Conservation (phyloP, 805 yeast species). For the Kazachstania kunashirensis region DNA sequence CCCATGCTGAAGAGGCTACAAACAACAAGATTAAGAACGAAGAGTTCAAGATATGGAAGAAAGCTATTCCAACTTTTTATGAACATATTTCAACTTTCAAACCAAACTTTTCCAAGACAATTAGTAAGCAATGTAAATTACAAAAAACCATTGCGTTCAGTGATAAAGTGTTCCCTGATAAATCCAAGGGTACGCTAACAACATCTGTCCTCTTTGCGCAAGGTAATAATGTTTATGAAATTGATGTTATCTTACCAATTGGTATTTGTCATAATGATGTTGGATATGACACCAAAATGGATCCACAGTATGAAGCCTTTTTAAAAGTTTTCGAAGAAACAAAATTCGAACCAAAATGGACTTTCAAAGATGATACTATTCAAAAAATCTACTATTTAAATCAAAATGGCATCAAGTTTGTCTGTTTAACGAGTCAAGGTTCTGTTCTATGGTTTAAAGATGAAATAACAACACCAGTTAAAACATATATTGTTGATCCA, state of each 20-base stretch:
- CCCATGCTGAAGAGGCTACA: constrained; percentile 1
- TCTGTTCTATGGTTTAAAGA: constrained; percentile 28
- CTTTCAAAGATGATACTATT: constrained; percentile 21
- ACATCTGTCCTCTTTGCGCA: constrained; percentile 22
- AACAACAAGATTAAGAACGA: constrained; percentile 51
- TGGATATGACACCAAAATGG: background rate
- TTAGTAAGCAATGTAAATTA: constrained; percentile 9
- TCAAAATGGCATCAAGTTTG: constrained; percentile 22
- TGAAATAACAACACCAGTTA: constrained; percentile 17
- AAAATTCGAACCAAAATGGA: constrained; percentile 19
- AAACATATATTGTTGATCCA: background rate
- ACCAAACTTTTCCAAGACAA: constrained; percentile 28
- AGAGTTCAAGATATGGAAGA: constrained; percentile 76
- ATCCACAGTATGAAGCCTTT: constrained; percentile 32
- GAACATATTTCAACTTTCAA: constrained; percentile 30
- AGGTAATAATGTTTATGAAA: constrained; percentile 22
- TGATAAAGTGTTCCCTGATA: constrained; percentile 18
- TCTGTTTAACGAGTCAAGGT: constrained; percentile 24
- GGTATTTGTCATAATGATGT: constrained; percentile 12
- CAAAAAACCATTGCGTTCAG: constrained; percentile 21
- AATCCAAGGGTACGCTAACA: constrained; percentile 21
- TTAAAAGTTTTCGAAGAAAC: constrained; percentile 6
- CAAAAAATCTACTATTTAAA: constrained; percentile 15
- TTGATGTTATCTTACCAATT: constrained; percentile 22
- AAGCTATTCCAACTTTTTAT: constrained; percentile 69